Evolutionary conservation across 805 yeast species (phyloP).

Genomic region (Saccharomycopsis amapae): DNA sequence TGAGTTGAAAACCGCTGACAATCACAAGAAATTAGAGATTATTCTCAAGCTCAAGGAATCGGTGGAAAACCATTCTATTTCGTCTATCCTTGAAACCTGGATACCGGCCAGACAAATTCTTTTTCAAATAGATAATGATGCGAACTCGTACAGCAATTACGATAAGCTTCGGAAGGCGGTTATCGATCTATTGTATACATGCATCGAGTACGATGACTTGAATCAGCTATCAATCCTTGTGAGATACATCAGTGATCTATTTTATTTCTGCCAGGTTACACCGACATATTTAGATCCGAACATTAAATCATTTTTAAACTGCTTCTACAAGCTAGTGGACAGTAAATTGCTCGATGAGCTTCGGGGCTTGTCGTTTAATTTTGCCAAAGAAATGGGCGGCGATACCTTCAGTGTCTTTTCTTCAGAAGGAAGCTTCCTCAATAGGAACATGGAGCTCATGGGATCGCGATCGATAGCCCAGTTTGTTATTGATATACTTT

Average conservation of each 20-base stretch:
- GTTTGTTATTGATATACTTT: slow-evolving; percentile 13
- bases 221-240: slow-evolving; percentile 14
- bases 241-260: slow-evolving; percentile 17
- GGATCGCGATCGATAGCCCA: slow-evolving; percentile 5
- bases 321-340: slow-evolving; percentile 15
- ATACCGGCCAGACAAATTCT: slow-evolving; percentile 18
- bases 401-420: slow-evolving; percentile 3
- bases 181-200: slow-evolving; percentile 18
- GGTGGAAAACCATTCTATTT: slow-evolving; percentile 14
- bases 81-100: slow-evolving; percentile 22
- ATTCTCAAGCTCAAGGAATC: slow-evolving; percentile 13
- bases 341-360: slow-evolving; percentile 10
- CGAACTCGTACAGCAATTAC: slow-evolving; percentile 2
- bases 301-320: slow-evolving; percentile 14
- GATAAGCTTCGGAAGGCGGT: slow-evolving; percentile 15
- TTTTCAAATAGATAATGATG: slow-evolving; percentile 6
- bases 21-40: slow-evolving; percentile 15
- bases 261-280: slow-evolving; percentile 16
- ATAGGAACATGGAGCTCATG: slow-evolving; percentile 8
- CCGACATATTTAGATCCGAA: slow-evolving; percentile 9
- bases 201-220: slow-evolving; percentile 20
- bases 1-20: slow-evolving; percentile 12
- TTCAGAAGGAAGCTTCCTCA: neutral
- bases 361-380: slow-evolving; percentile 3
- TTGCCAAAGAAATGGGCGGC: neutral